Percentiles rank a stretch among this genome's conserved stretches.
Evolutionary conservation across 345 rosid species (phyloP).

Genomic region (Populus alba): DNA sequence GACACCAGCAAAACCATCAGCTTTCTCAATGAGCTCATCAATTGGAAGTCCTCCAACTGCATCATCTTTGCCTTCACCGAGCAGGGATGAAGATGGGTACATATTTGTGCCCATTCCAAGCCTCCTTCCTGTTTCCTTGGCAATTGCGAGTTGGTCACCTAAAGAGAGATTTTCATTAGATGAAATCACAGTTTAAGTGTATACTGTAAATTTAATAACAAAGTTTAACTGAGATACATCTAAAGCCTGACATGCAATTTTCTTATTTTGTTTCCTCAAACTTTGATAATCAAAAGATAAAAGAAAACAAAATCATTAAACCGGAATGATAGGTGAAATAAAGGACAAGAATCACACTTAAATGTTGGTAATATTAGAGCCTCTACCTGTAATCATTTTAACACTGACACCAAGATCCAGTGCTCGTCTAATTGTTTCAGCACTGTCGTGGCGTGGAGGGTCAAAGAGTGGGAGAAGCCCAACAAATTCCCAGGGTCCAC

Average conservation of each 20-base stretch:
- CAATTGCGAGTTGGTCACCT: constrained; percentile 69
- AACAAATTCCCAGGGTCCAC: constrained; percentile 69
- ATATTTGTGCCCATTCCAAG: constrained; percentile 62
- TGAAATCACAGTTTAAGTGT: neutral
- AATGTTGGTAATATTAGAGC: neutral
- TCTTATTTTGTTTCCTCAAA: too few relatives aligned
- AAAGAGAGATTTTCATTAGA: neutral
- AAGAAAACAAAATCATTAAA: neutral
- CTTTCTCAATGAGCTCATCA: constrained; percentile 50
- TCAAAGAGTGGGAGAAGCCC: constrained; percentile 75
- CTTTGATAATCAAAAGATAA: too few relatives aligned
- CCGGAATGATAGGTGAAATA: neutral
- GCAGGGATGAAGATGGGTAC: constrained; percentile 53
- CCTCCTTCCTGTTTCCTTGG: constrained; percentile 62
- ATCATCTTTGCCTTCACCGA: constrained; percentile 34
- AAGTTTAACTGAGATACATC: too few relatives aligned
- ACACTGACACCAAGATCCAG: constrained; percentile 62
- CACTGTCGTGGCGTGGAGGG: constrained; percentile 58
- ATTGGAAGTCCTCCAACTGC: constrained; percentile 26
- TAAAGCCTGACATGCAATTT: too few relatives aligned
- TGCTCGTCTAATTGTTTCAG: constrained; percentile 59
- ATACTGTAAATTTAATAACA: neutral
- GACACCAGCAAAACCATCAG: constrained; percentile 68
- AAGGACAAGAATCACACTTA: neutral
- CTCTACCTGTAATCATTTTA: constrained; percentile 62